These are phyloP conservation scores for Apiosordaria backusii DNA, from an alignment of 495 filamentous ascomycete species.

Conservation along the genomic window DNA sequence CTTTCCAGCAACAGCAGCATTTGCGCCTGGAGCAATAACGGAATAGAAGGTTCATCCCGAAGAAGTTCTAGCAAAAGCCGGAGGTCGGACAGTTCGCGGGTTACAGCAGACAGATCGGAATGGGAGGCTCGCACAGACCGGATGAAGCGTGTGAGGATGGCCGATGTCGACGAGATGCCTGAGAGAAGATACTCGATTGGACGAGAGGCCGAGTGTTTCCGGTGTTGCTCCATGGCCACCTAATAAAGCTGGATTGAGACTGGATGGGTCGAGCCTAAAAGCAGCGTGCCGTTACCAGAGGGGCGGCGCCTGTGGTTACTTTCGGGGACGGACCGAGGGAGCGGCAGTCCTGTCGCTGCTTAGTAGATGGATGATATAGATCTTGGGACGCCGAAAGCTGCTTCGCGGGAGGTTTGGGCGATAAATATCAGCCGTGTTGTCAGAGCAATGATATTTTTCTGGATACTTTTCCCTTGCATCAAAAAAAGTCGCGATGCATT, in stretches of 20 bases:
- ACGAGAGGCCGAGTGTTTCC: slow-evolving; percentile 12
- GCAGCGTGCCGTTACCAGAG: too few species aligned
- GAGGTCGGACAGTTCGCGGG: slow-evolving; percentile 31
- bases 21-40: slow-evolving; percentile 20
- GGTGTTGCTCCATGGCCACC: slow-evolving; percentile 10
- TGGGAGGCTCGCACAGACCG: slow-evolving; percentile 29
- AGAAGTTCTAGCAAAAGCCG: slow-evolving; percentile 31
- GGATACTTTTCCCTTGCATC: background rate
- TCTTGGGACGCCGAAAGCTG: background rate
- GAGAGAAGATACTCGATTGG: slow-evolving; percentile 28
- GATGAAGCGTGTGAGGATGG: slow-evolving; percentile 30
- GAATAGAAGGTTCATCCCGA: slow-evolving; percentile 23
- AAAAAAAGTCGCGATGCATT: background rate
- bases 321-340: background rate
- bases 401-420: too few species aligned
- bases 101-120: slow-evolving; percentile 29
- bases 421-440: background rate
- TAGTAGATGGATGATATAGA: background rate
- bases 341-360: background rate
- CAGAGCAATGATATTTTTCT: background rate
- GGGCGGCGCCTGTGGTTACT: background rate
- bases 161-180: slow-evolving; percentile 25
- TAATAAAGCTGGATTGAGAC: too few species aligned
- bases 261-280: background rate
- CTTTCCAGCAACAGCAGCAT: slow-evolving; percentile 23